phyloP scores from a whole-genome alignment of 2,329 filamentous ascomycete species.

The Alternaria consortialis region DNA sequence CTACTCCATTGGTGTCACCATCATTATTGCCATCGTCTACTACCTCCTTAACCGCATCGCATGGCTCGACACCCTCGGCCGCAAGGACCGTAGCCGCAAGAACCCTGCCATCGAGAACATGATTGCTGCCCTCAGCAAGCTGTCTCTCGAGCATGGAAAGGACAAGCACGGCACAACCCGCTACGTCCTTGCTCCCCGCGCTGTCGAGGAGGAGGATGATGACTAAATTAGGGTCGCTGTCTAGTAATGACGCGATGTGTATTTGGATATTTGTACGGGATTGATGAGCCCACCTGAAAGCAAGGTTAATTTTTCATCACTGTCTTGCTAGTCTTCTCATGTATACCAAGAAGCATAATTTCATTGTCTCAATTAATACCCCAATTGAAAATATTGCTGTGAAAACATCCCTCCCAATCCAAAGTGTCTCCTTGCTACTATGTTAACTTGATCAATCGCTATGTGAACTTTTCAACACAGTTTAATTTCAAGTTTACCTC shows the following conservation, averaged over 20 bases:
- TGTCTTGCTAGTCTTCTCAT: constrained; percentile 39
- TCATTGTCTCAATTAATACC: constrained; percentile 37
- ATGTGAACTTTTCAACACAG: too few species aligned
- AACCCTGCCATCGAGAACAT: constrained; percentile 73
- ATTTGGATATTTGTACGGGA: constrained; percentile 40
- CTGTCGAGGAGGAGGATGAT: constrained; percentile 60
- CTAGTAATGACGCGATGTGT: constrained; percentile 33
- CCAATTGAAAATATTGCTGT: constrained; percentile 1
- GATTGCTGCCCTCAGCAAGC: constrained; percentile 70
- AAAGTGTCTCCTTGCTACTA: too few species aligned
- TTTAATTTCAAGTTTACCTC: too few species aligned
- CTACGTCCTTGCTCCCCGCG: constrained; percentile 57
- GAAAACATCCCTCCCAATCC: not conserved
- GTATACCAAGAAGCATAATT: constrained; percentile 45
- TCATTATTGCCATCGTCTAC: constrained; percentile 73
- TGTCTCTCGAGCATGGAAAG: constrained; percentile 67
- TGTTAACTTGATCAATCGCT: too few species aligned
- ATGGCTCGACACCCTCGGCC: constrained; percentile 69
- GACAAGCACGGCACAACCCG: constrained; percentile 59
- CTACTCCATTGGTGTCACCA: constrained; percentile 72
- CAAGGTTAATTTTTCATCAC: constrained; percentile 41
- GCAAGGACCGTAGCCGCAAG: constrained; percentile 68
- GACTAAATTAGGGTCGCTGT: constrained; percentile 44
- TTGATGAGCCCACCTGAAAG: constrained; percentile 35
- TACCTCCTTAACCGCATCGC: constrained; percentile 67